Conservation (phyloP, 2,329 filamentous ascomycete genomes). For the Alternaria angustiovoidea region DNA sequence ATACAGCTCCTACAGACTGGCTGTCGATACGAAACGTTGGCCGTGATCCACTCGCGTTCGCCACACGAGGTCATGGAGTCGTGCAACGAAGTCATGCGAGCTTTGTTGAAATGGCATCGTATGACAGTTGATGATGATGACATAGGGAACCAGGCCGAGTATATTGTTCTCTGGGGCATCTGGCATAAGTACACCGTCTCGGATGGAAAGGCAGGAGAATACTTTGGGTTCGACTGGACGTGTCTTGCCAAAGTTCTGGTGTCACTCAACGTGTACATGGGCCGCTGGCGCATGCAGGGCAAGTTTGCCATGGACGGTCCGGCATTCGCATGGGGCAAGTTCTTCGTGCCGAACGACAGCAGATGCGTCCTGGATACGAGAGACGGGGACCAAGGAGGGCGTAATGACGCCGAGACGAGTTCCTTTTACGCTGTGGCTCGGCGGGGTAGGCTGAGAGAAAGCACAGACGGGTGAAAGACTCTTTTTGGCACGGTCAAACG, state of each 20-base stretch:
- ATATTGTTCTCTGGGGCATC: constrained; percentile 31
- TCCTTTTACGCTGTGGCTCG: background rate
- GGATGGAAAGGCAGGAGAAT: constrained; percentile 17
- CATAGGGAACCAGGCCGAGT: constrained; percentile 14
- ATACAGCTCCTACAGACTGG: constrained; percentile 38
- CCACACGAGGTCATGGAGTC: constrained; percentile 32
- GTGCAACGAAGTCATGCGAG: constrained; percentile 38
- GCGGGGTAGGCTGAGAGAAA: constrained; percentile 1
- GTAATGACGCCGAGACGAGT: background rate
- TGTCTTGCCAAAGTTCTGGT: constrained; percentile 35
- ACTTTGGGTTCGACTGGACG: constrained; percentile 33
- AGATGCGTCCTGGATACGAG: constrained; percentile 10
- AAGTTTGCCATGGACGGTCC: constrained; percentile 32
- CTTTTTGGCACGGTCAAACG: constrained; percentile 12
- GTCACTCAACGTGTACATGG: constrained; percentile 42
- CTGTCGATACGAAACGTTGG: constrained; percentile 36
- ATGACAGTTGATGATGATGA: constrained; percentile 22
- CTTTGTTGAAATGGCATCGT: constrained; percentile 35
- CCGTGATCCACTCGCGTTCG: constrained; percentile 40
- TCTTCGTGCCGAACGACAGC: constrained; percentile 20
- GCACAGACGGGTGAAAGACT: background rate
- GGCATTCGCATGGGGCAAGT: constrained; percentile 33
- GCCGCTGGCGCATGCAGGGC: constrained; percentile 39
- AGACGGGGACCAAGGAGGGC: background rate
- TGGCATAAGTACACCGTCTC: constrained; percentile 20